phyloP scores from a whole-genome alignment of 2,329 filamentous ascomycete genomes.

The Aureobasidium namibiae region DNA sequence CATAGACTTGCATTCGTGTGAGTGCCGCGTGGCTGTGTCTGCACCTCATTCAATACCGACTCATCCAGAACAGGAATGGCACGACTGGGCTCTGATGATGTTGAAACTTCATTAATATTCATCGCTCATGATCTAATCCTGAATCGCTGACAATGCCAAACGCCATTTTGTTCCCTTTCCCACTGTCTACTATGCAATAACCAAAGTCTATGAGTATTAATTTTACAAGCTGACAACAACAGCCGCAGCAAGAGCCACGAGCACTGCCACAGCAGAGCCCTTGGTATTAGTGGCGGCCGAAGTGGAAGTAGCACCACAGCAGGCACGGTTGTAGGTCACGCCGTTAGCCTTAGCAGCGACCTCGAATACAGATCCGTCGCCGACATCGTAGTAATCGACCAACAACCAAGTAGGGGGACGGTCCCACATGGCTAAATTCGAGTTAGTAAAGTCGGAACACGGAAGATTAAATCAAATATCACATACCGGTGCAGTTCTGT shows the following conservation, averaged over 20 bases:
- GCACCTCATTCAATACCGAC: not conserved
- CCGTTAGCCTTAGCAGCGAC: slow-evolving; percentile 64
- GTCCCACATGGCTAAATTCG: slow-evolving; percentile 45
- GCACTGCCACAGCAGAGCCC: not conserved
- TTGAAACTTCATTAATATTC: not conserved
- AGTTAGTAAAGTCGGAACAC: not conserved
- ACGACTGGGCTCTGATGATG: not conserved
- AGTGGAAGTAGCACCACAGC: slow-evolving; percentile 41
- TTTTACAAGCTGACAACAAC: not conserved
- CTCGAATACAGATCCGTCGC: slow-evolving; percentile 66
- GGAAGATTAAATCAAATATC: not conserved
- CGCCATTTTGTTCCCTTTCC: not conserved
- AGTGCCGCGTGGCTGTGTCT: not conserved
- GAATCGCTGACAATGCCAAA: not conserved
- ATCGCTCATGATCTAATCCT: not conserved
- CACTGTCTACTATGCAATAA: not conserved
- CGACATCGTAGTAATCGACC: slow-evolving; percentile 74
- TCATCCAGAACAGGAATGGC: not conserved
- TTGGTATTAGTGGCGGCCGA: slow-evolving; percentile 2
- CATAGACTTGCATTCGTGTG: not conserved
- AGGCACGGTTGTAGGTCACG: slow-evolving; percentile 56
- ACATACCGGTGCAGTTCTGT: slow-evolving; percentile 49
- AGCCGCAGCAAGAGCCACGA: not conserved
- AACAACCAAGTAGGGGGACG: slow-evolving; percentile 69
- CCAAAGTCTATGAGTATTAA: not conserved